Percentiles rank a stretch among this genome's conserved stretches.
These are phyloP conservation scores for Kuraishia piskuri DNA, from an alignment of 805 yeast genomes.

Conservation along the genomic window DNA sequence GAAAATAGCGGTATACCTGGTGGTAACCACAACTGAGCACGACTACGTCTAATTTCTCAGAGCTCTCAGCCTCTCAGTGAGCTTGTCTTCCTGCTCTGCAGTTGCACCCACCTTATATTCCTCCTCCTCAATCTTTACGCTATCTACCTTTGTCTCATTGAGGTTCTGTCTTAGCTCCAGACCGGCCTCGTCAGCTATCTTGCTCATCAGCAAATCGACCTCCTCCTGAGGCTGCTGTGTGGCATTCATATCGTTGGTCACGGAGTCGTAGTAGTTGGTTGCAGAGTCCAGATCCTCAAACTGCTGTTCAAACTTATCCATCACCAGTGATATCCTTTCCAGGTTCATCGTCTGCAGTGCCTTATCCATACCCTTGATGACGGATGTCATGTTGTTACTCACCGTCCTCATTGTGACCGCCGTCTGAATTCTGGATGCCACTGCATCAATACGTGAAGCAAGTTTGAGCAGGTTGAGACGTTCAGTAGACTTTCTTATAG, in stretches of 20 bases:
- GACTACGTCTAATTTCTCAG: constrained; percentile 42
- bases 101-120: constrained; percentile 25
- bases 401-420: constrained; percentile 97
- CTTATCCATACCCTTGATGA: constrained; percentile 91
- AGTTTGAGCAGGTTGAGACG: constrained; percentile 70
- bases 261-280: constrained; percentile 85
- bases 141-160: constrained; percentile 49
- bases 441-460: constrained; percentile 90
- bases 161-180: constrained; percentile 83
- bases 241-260: constrained; percentile 84
- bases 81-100: constrained; percentile 75
- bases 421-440: constrained; percentile 91
- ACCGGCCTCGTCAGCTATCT: constrained; percentile 97
- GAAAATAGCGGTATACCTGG: too few relatives aligned
- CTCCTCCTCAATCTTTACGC: constrained; percentile 29
- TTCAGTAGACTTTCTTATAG: constrained; percentile 87
- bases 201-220: constrained; percentile 82
- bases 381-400: constrained; percentile 88
- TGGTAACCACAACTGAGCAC: too few relatives aligned
- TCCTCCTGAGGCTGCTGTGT: constrained; percentile 90
- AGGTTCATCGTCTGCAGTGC: constrained; percentile 94
- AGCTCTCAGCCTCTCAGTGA: constrained; percentile 86
- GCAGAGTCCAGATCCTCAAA: constrained; percentile 94
- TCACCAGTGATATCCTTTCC: constrained; percentile 84
- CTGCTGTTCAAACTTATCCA: constrained; percentile 96